Base-by-base conservation (phyloP, 2,329 filamentous ascomycete genomes). In the Biscogniauxia marginata region DNA sequence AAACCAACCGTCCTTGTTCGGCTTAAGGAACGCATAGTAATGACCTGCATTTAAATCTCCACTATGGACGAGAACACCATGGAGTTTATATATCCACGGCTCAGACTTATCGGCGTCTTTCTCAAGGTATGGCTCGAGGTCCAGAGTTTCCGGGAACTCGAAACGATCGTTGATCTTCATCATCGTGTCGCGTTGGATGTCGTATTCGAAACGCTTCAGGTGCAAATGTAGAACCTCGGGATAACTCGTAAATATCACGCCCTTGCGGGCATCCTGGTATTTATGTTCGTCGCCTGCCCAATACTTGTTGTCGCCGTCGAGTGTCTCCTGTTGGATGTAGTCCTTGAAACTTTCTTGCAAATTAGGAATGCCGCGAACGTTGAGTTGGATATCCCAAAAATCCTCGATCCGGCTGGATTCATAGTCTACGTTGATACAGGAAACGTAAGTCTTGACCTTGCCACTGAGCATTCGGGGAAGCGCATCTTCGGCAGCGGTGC, bases 231-330 rank as follows among this genome's bases (percentile, higher is more conserved):
- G 79, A 2, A 99, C 92, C 52, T 96, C 90, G 0, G 95, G 95
- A 70, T 98, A 98, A 67, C 87, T 90, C 71, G 92, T 91, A 71
- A 99, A 99, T 60, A 99, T 97, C 63, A 97, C 95, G 52, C 95
- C 95, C 74, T 99, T 99, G 78, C 91, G 93, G 51, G 95, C 95
- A 71, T 99, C 95, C 71, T 99, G 95, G 44, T 98, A 81, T 66
- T 95, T 95, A 76, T 90, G 88, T 49, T 95, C 86, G 65, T 96
- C 89, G 49, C 89, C 88, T 1, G 95, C 95, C 72, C 91, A 95
- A 71, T 99, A 99, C 73, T 98, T 96, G 78, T 99, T 99, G 72
- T 99, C 96, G 44, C 95, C 95, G 64, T 98, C 93, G 74, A 99
- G 88, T 30, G 93, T 96, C 74, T 99, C 95, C 34, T 97, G 93